Evolutionary conservation across 495 filamentous ascomycete species (phyloP).

Genomic region (Bombardia bombarda): DNA sequence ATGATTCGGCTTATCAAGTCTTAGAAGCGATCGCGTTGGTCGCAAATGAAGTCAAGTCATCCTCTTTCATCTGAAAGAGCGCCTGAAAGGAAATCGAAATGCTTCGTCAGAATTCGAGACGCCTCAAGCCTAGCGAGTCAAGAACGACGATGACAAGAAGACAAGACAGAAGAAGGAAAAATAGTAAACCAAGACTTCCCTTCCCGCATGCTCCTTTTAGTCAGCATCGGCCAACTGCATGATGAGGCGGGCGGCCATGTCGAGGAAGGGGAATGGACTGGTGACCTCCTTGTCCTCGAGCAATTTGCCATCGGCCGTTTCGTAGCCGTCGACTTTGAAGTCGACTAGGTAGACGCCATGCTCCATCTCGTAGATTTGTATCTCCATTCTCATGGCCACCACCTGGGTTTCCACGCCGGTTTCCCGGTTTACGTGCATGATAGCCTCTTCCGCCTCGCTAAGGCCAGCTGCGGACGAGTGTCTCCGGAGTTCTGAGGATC

Average conservation of each 20-base stretch:
- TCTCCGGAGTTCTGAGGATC: slow-evolving; percentile 26
- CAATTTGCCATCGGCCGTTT: slow-evolving; percentile 53
- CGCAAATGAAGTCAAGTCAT: too few relatives aligned
- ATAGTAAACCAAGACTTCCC: too few relatives aligned
- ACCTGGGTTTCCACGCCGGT: slow-evolving; percentile 40
- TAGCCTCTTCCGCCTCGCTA: slow-evolving; percentile 25
- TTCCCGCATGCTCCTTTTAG: too few relatives aligned
- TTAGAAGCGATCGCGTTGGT: too few relatives aligned
- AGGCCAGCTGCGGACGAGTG: slow-evolving; percentile 26
- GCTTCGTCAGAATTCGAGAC: too few relatives aligned
- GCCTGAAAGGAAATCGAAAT: too few relatives aligned
- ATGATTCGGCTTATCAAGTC: too few relatives aligned
- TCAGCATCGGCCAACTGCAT: slow-evolving; percentile 67
- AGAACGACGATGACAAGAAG: too few relatives aligned
- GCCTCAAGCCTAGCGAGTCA: too few relatives aligned
- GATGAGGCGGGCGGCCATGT: slow-evolving; percentile 64
- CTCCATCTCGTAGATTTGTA: slow-evolving; percentile 95
- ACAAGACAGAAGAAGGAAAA: too few relatives aligned
- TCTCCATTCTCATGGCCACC: slow-evolving; percentile 81
- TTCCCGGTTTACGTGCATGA: slow-evolving; percentile 30
- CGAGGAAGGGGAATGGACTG: slow-evolving; percentile 70
- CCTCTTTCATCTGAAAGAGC: too few relatives aligned
- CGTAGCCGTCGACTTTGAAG: slow-evolving; percentile 98
- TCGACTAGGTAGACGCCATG: slow-evolving; percentile 90
- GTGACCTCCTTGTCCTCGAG: slow-evolving; percentile 67